phyloP scores from a whole-genome alignment of 495 filamentous ascomycete species.

The Parachaetomium inaequale region DNA sequence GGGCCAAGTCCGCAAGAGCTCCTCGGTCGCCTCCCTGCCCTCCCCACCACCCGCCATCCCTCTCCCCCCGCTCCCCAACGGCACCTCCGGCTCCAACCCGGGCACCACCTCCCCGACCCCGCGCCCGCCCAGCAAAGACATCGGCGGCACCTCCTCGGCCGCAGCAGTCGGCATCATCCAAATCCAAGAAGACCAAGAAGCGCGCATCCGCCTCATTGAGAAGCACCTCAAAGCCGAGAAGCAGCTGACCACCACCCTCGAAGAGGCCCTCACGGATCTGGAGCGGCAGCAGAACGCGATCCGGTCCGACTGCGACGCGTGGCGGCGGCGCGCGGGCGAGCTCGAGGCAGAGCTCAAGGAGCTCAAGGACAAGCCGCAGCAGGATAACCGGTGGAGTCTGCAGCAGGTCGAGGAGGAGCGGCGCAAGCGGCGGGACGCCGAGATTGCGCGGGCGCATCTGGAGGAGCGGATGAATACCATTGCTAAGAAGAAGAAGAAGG shows the following conservation, averaged over 20 bases:
- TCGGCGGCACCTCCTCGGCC: constrained; percentile 41
- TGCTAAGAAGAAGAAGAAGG: constrained; percentile 93
- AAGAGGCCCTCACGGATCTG: constrained; percentile 91
- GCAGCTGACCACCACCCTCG: constrained; percentile 87
- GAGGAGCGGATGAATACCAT: constrained; percentile 94
- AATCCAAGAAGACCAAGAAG: constrained; percentile 88
- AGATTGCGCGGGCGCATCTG: constrained; percentile 78
- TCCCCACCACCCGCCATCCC: constrained; percentile 89
- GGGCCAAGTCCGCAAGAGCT: constrained; percentile 75
- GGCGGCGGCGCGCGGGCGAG: constrained; percentile 74
- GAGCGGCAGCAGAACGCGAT: constrained; percentile 81
- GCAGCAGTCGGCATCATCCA: constrained; percentile 46
- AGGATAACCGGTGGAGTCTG: constrained; percentile 71
- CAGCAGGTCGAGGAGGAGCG: constrained; percentile 94
- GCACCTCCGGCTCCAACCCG: constrained; percentile 36
- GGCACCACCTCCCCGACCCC: constrained; percentile 45
- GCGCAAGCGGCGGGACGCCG: constrained; percentile 78
- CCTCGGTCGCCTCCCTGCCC: constrained; percentile 76
- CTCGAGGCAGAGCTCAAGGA: constrained; percentile 76
- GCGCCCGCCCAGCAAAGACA: constrained; percentile 78
- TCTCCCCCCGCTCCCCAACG: constrained; percentile 78
- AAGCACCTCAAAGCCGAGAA: constrained; percentile 96
- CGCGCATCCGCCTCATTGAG: constrained; percentile 91
- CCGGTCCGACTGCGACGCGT: constrained; percentile 82
- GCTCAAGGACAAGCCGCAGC: constrained; percentile 48